Percentiles rank a stretch among this genome's conserved stretches.
These are phyloP conservation scores for Skeletonema menzelii DNA, from an alignment of 108 stramenopile genomes.

Conservation along the genomic window DNA sequence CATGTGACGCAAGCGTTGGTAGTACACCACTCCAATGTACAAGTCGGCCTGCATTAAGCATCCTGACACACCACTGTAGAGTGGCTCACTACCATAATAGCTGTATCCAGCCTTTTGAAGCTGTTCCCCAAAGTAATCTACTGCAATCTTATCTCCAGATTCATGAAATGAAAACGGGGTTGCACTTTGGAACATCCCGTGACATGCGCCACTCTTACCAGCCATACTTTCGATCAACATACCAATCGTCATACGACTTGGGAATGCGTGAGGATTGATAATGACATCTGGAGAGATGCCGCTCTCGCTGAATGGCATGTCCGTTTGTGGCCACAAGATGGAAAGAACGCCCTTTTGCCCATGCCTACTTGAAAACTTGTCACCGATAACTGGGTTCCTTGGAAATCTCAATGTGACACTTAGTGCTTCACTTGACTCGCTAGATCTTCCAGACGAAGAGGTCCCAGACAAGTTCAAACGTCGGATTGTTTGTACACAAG, in stretches of 20 bases:
- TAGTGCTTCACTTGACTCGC: conserved; percentile 42
- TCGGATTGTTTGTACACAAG: conserved; percentile 88
- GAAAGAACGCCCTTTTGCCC: conserved; percentile 99
- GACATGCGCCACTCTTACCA: conserved; percentile 95
- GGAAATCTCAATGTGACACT: conserved; percentile 93
- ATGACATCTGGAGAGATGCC: conserved; percentile 98
- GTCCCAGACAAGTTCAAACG: conserved; percentile 33
- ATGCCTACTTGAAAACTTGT: conserved; percentile 98
- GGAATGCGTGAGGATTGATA: conserved; percentile 99
- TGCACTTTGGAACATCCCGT: conserved; percentile 96
- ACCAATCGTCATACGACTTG: conserved; percentile 98
- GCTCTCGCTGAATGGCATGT: conserved; percentile 99
- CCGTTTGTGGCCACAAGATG: conserved; percentile 98
- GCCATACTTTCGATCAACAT: conserved; percentile 99
- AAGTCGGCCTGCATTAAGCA: conserved; percentile 97
- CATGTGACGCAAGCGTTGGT: conserved; percentile 99
- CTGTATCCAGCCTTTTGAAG: conserved; percentile 95
- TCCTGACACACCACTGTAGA: conserved; percentile 98
- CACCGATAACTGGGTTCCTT: conserved; percentile 97
- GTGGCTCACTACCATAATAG: conserved; percentile 97
- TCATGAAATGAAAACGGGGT: conserved; percentile 99
- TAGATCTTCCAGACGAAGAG: conserved; percentile 34
- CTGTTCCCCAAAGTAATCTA: conserved; percentile 99
- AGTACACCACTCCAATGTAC: conserved; percentile 98
- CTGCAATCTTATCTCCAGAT: conserved; percentile 87